Percentiles rank a stretch among this genome's conserved stretches.
These are phyloP conservation scores for Podospora tetraspora DNA, from an alignment of 495 filamentous ascomycete genomes.

Conservation along the genomic window DNA sequence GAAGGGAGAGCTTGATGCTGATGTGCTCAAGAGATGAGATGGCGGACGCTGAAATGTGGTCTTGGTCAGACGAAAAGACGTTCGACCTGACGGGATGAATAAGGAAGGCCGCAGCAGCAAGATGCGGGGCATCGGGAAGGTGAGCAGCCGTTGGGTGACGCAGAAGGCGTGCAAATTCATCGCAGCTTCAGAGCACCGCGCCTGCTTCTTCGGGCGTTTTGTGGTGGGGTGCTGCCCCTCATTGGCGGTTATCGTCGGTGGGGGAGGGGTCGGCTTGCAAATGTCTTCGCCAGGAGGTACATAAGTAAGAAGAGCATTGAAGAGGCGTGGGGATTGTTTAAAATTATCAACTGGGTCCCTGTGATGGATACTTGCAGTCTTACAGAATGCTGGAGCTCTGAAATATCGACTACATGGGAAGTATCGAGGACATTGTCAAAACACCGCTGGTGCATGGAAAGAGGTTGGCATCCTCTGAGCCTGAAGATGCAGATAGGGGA, in stretches of 20 bases:
- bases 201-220: slow-evolving; percentile 4
- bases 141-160: slow-evolving; percentile 7
- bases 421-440: no score
- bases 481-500: no score
- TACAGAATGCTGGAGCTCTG: no score
- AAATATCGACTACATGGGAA: no score
- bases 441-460: no score
- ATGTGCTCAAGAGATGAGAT: background rate
- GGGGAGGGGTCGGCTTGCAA: background rate
- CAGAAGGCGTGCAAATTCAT: slow-evolving; percentile 4
- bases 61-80: slow-evolving; percentile 3
- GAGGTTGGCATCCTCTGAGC: no score
- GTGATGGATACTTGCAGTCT: no score
- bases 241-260: background rate
- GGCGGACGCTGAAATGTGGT: background rate
- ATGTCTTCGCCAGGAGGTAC: no score
- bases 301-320: no score
- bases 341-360: no score
- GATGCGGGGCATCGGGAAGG: slow-evolving; percentile 36
- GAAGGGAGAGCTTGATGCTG: background rate
- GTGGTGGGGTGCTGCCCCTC: background rate
- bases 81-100: slow-evolving; percentile 18
- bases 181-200: slow-evolving; percentile 1
- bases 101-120: slow-evolving; percentile 31
- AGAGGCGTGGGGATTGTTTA: no score